Evolutionary conservation across 345 rosid species (phyloP).

Genomic region (Mallotus nudiflorus): DNA sequence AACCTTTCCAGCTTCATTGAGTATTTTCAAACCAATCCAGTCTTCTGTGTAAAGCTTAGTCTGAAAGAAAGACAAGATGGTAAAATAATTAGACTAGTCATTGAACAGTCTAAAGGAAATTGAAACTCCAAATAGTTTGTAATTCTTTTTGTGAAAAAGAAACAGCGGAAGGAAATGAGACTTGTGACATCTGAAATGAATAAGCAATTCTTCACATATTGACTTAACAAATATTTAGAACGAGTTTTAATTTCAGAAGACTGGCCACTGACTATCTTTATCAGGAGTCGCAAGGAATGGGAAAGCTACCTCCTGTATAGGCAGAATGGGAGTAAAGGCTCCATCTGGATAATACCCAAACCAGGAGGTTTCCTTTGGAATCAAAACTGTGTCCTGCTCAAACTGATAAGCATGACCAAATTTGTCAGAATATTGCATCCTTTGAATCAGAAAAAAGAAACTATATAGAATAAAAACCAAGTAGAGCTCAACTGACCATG

Average conservation of each 20-base stretch:
- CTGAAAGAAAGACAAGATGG: conserved; percentile 30
- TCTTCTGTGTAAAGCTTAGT: conserved; percentile 58
- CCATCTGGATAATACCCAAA: conserved; percentile 87
- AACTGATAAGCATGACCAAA: conserved; percentile 44
- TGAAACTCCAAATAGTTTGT: background rate
- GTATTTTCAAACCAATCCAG: conserved; percentile 71
- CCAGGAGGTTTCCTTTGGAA: conserved; percentile 85
- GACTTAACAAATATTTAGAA: too few relatives aligned
- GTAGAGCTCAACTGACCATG: conserved; percentile 45
- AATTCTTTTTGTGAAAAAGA: too few relatives aligned
- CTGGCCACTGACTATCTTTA: too few relatives aligned
- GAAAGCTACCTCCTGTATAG: conserved; percentile 54
- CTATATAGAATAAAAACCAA: background rate
- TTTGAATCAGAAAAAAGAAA: background rate
- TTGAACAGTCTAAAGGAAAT: background rate
- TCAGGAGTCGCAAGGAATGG: too few relatives aligned
- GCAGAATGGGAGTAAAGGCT: conserved; percentile 48
- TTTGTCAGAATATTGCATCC: background rate
- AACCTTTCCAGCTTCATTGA: conserved; percentile 73
- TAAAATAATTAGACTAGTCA: background rate
- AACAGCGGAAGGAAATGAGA: too few relatives aligned
- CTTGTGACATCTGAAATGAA: too few relatives aligned
- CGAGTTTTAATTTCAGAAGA: too few relatives aligned
- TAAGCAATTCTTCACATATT: too few relatives aligned
- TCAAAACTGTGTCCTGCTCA: conserved; percentile 69